Base-by-base conservation (phyloP, 495 filamentous ascomycete genomes). In the Staphylotrichum tortipilum region DNA sequence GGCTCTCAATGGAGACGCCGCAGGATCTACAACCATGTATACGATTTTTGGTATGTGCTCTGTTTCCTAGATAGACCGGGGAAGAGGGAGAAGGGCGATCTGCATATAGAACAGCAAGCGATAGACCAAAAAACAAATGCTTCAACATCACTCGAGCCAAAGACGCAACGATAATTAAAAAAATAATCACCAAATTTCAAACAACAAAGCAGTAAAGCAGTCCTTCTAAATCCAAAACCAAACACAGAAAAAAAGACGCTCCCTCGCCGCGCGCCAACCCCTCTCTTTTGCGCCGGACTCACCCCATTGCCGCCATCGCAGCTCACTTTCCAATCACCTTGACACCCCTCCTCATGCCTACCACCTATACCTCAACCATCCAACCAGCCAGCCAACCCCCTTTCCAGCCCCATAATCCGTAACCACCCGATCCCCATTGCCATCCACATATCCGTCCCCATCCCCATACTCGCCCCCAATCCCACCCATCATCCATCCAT, bases 151-250 rank as follows among this genome's bases (percentile, higher is more conserved):
- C n/a, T n/a, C n/a, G n/a, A n/a, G n/a, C n/a, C n/a, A n/a, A n/a
- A n/a, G n/a, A n/a, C n/a, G n/a, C n/a, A n/a, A n/a, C n/a, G n/a
- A n/a, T n/a, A n/a, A n/a, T n/a, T n/a, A n/a, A n/a, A n/a, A n/a
- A n/a, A n/a, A 38, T 28, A 38, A 51, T 24, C 29, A 39, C 29
- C 15, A 44, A 29, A 9, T n/a, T 21, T 36, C 11, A 38, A 33
- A 52, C 37, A 31, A 28, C 22, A 18, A 36, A 23, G 26, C 17
- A n/a, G n/a, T n/a, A n/a, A n/a, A 50, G 14, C 3, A 17, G 47
- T 35, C 31, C 26, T 7, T 49, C 50, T 49, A 57, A 50, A 50
- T 39, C 45, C 40, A 50, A 45, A 49, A 49, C 15, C 34, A 38
- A 41, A 17, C 37, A 1, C 23, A 36, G 4, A 10, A 45, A 30